Base-by-base conservation (phyloP, 371 early-diverging fungal species). In the Mortierella polycephala region DNA sequence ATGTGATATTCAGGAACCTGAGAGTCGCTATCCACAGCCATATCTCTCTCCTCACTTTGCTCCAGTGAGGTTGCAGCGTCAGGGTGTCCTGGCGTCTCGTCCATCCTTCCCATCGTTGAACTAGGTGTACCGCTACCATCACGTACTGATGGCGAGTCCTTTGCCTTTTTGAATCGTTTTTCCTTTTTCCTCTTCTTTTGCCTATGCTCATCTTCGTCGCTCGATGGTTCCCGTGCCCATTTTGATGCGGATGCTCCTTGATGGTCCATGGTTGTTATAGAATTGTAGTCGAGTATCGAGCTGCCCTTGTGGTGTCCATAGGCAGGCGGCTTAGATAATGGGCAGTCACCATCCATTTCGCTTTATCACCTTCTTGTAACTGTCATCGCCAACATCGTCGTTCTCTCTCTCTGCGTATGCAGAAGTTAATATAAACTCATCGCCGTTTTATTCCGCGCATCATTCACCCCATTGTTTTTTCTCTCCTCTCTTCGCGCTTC, bases 221-320 rank as follows among this genome's bases (percentile, higher is more conserved):
- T 76, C n/a, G 70, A 70, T 21, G 70, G 67, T 42, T 75, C 71
- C 7, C 71, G 62, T 1, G 71, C 71, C 76, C 76, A 76, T 39
- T 76, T 76, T 14, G 76, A 76, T 54, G 75, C 62, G 13, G 62
- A 65, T 41, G 75, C 66, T 50, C 67, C 67, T n/a, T 62, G 62
- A 18, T 51, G 51, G 23, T 76, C 76, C 76, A 76, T 76, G 67
- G 30, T 62, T 45, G 58, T n/a, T 50, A 47, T 30, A 30, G 30
- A 30, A 30, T 30, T 30, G 30, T 30, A 30, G 30, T 30, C 30
- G 30, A 30, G 30, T 30, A 30, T 30, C 30, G 30, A 2, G 30
- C 30, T 30, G 30, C 4, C 30, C 4, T 30, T 30, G n/a, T n/a
- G n/a, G n/a, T n/a, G n/a, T n/a, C 4, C 30, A 30, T 30, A 30